phyloP scores from a whole-genome alignment of 2,329 filamentous ascomycete genomes.

The Colletotrichum sp. region DNA sequence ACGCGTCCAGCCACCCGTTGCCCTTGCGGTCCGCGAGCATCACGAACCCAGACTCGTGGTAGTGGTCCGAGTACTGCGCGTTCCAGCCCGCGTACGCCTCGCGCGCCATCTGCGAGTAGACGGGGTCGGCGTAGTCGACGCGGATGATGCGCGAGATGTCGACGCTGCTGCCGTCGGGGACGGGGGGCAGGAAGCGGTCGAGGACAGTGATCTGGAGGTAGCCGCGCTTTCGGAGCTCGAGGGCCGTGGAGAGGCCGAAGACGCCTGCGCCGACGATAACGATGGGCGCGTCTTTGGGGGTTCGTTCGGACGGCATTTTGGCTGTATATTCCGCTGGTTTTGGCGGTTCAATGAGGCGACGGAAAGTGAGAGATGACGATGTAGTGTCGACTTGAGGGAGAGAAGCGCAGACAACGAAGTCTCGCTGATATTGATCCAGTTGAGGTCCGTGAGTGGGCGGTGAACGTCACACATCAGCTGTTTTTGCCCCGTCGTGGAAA shows the following conservation, averaged over 20 bases:
- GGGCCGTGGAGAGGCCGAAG: conserved; percentile 33
- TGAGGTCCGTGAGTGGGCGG: neutral
- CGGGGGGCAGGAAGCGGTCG: conserved; percentile 39
- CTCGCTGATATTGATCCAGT: neutral
- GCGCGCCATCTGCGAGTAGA: conserved; percentile 64
- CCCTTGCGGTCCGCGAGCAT: conserved; percentile 28
- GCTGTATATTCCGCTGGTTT: too few species aligned
- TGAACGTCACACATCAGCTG: neutral
- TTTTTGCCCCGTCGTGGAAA: neutral
- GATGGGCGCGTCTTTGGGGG: conserved; percentile 24
- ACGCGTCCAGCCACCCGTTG: conserved; percentile 22
- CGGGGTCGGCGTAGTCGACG: conserved; percentile 67
- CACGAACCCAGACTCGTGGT: conserved; percentile 35
- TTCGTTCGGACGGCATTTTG: neutral
- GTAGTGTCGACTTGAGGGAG: accelerated
- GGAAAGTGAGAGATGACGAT: accelerated
- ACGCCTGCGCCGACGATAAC: conserved; percentile 35
- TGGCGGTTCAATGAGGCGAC: accelerated
- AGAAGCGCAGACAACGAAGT: accelerated
- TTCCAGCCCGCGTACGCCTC: conserved; percentile 33
- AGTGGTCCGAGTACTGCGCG: conserved; percentile 30
- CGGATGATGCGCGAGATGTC: conserved; percentile 46
- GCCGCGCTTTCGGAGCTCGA: conserved; percentile 29
- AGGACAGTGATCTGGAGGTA: conserved; percentile 39
- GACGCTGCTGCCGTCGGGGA: conserved; percentile 42